A percentile compares a stretch with the other conserved stretches of the same genome.
Evolutionary conservation across 345 rosid species (phyloP).

Genomic region (Schrenkiella parvula): DNA sequence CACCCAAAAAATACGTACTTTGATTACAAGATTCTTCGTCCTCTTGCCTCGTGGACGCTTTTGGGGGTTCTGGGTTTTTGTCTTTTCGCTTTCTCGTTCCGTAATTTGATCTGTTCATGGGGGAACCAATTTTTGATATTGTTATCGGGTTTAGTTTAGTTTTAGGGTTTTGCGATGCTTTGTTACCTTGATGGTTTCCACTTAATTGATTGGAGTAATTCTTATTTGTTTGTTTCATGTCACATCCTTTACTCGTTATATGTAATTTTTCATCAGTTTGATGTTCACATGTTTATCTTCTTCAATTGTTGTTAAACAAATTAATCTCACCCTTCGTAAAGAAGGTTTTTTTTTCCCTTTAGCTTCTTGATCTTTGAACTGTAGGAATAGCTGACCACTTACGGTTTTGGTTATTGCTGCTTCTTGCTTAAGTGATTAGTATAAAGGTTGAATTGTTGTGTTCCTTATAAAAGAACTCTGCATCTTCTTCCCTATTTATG

Average conservation of each 20-base stretch:
- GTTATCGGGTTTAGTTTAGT: not conserved
- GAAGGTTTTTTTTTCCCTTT: not conserved
- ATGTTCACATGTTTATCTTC: not conserved
- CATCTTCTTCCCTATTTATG: not conserved
- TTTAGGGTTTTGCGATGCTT: not conserved
- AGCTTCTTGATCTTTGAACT: not conserved
- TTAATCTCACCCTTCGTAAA: not conserved
- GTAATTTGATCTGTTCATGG: not conserved
- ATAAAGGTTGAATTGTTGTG: not conserved
- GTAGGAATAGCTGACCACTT: not conserved
- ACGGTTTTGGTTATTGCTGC: not conserved
- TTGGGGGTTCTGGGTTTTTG: not conserved
- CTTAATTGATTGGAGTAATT: not conserved
- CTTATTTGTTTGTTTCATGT: not conserved
- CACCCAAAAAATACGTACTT: not conserved
- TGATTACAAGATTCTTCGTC: not conserved
- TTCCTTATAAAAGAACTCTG: not conserved
- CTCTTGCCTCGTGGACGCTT: not conserved
- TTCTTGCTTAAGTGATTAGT: not conserved
- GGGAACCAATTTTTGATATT: not conserved
- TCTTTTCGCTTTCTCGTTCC: not conserved
- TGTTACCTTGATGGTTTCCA: not conserved
- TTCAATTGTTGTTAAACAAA: not conserved
- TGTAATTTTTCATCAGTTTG: not conserved
- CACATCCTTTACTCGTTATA: not conserved